Conservation (phyloP, 345 rosid species). For the Murraya koenigii region DNA sequence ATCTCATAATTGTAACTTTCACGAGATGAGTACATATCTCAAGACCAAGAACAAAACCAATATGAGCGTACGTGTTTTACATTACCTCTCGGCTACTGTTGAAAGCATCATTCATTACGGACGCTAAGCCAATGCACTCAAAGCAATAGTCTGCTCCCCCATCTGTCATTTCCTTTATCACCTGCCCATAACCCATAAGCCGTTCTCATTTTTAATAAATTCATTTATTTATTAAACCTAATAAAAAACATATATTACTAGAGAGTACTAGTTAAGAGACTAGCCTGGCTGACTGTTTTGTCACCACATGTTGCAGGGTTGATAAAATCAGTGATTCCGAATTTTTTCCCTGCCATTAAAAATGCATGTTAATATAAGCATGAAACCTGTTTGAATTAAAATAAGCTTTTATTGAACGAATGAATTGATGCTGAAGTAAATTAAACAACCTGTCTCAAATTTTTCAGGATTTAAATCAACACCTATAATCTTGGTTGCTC, state of each 20-base stretch:
- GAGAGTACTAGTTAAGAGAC: neutral
- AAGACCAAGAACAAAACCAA: constrained; percentile 4
- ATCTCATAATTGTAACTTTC: neutral
- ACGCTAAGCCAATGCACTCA: constrained; percentile 66
- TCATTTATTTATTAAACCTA: too few species aligned
- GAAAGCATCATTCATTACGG: constrained; percentile 54
- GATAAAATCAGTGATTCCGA: constrained; percentile 67
- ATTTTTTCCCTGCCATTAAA: constrained; percentile 45
- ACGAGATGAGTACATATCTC: neutral
- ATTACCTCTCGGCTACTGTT: constrained; percentile 44
- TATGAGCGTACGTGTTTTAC: neutral
- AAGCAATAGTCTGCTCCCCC: constrained; percentile 83
- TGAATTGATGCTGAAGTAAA: too few species aligned
- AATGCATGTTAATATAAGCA: too few species aligned
- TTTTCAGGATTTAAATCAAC: constrained; percentile 67
- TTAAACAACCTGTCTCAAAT: constrained; percentile 58
- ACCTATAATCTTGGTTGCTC: constrained; percentile 65
- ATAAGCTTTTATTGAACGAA: too few species aligned
- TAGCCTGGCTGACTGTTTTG: constrained; percentile 40
- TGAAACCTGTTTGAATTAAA: too few species aligned
- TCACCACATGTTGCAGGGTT: constrained; percentile 51
- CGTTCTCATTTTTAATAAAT: too few species aligned
- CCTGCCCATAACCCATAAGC: constrained; percentile 23
- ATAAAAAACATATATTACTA: too few species aligned
- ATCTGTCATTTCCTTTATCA: constrained; percentile 55